phyloP scores from a whole-genome alignment of 306 rosid species.

The Rosa rugosa region DNA sequence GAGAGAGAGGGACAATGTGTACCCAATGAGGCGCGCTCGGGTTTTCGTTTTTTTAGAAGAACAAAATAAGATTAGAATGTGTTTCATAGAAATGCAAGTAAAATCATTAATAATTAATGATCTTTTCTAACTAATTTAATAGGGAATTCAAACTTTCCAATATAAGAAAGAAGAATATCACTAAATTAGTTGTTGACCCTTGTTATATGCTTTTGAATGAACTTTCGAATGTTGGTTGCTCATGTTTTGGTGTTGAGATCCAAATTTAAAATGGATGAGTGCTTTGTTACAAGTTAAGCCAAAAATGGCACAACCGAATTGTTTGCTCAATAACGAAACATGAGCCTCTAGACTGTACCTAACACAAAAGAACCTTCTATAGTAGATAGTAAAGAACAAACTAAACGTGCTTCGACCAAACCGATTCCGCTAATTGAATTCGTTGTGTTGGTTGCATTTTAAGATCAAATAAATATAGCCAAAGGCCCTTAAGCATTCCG shows the following conservation, averaged over 20 bases:
- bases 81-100: not conserved
- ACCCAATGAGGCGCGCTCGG: too few species aligned
- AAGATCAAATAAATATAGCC: not conserved
- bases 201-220: not conserved
- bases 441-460: not conserved
- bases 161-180: not conserved
- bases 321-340: not conserved
- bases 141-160: not conserved
- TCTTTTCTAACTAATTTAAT: not conserved
- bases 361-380: slow-evolving; percentile 2
- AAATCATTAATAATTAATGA: not conserved
- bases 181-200: not conserved
- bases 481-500: not conserved
- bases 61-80: not conserved
- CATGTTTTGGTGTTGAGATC: not conserved
- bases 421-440: not conserved
- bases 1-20: too few species aligned
- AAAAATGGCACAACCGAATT: not conserved
- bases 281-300: not conserved
- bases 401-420: not conserved
- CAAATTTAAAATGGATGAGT: too few species aligned
- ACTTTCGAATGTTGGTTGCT: not conserved
- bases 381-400: not conserved
- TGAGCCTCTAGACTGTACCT: not conserved
- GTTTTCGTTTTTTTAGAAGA: too few species aligned